Evolutionary conservation across 441 rosid genomes (phyloP).

Genomic region (Geranium incanum): DNA sequence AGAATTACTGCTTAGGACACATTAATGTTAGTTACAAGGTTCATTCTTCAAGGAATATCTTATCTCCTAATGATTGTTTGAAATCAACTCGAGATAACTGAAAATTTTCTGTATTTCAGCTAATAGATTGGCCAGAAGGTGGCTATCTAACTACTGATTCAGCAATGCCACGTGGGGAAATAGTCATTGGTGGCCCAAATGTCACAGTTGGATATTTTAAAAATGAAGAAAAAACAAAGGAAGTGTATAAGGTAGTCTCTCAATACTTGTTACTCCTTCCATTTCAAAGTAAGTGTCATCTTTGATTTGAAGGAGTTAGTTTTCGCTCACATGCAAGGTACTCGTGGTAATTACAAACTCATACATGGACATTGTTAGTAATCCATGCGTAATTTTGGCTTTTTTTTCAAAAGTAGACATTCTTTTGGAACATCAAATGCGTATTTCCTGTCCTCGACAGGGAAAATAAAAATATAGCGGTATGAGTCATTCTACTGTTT

Average conservation of each 20-base stretch:
- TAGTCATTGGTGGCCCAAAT: slow-evolving; percentile 84
- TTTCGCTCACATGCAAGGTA: too few species aligned
- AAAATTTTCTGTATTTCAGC: slow-evolving; percentile 36
- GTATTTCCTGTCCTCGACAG: neutral
- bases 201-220: slow-evolving; percentile 87
- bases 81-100: neutral
- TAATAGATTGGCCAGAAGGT: slow-evolving; percentile 95
- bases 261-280: slow-evolving; percentile 7
- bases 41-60: too few species aligned
- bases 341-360: too few species aligned
- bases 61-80: too few species aligned
- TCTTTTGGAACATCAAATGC: too few species aligned
- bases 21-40: too few species aligned
- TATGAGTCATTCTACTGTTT: neutral
- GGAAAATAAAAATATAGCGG: neutral
- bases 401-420: too few species aligned
- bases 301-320: neutral
- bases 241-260: slow-evolving; percentile 69
- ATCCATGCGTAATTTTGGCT: too few species aligned
- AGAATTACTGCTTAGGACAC: too few species aligned
- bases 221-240: slow-evolving; percentile 77
- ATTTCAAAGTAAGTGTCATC: neutral
- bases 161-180: slow-evolving; percentile 95
- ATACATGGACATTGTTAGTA: too few species aligned
- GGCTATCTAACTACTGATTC: slow-evolving; percentile 66